These are phyloP conservation scores for Aphanomyces invadans DNA, from an alignment of 352 stramenopile species.

Conservation along the genomic window DNA sequence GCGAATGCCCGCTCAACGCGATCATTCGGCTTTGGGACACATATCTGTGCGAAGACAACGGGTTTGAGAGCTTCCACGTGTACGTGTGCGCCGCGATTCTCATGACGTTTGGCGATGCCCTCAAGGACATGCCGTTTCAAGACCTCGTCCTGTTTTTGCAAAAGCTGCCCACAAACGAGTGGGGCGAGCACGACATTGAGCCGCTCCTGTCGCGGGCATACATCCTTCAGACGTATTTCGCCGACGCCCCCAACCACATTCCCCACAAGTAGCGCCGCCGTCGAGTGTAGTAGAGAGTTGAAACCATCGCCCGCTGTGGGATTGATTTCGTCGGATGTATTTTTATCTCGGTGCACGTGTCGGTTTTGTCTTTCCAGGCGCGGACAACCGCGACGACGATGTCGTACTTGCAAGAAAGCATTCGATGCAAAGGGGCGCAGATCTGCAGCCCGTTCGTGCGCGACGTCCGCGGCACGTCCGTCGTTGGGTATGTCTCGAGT, in stretches of 20 bases:
- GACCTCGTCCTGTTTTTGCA: conserved; percentile 95
- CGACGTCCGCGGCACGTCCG: conserved; percentile 22
- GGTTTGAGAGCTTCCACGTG: conserved; percentile 99
- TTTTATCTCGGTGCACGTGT: too few species aligned
- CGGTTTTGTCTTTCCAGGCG: neutral
- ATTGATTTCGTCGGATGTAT: neutral
- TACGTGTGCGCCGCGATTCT: conserved; percentile 99
- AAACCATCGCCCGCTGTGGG: neutral
- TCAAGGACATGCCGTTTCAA: conserved; percentile 97
- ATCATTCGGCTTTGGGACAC: conserved; percentile 99
- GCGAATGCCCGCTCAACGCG: conserved; percentile 92
- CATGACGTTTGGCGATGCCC: conserved; percentile 92
- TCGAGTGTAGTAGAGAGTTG: neutral
- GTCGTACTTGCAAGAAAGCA: conserved; percentile 29
- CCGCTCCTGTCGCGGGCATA: conserved; percentile 96
- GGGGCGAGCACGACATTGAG: conserved; percentile 96
- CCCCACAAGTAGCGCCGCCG: neutral
- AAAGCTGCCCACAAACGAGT: conserved; percentile 95
- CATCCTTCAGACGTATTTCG: conserved; percentile 90
- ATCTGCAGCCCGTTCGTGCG: conserved; percentile 66
- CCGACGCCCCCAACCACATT: conserved; percentile 73
- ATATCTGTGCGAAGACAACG: conserved; percentile 96
- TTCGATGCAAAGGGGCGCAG: conserved; percentile 55
- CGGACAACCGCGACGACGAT: neutral
- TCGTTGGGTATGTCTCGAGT: conserved; percentile 66